phyloP scores from a whole-genome alignment of 352 stramenopile species.

The Globisporangium sylvaticum region DNA sequence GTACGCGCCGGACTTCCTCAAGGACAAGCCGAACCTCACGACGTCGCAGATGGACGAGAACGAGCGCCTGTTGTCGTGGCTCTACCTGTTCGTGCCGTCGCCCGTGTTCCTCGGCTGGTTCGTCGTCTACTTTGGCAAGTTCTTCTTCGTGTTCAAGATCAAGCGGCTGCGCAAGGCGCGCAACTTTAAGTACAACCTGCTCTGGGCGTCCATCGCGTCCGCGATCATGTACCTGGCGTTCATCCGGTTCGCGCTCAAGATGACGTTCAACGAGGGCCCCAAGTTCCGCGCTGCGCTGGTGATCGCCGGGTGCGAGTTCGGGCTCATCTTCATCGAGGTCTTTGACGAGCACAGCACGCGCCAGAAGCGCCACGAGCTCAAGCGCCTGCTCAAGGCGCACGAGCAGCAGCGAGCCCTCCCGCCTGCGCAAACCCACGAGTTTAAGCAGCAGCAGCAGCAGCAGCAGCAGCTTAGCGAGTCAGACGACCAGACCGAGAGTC shows the following conservation, averaged over 20 bases:
- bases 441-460: neutral
- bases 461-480: neutral
- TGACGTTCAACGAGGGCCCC: conserved; percentile 53
- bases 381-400: conserved; percentile 37
- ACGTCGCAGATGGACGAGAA: conserved; percentile 68
- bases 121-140: conserved; percentile 80
- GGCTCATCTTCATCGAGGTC: conserved; percentile 66
- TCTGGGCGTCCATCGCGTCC: conserved; percentile 53
- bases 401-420: conserved; percentile 28
- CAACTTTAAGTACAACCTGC: conserved; percentile 84
- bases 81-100: conserved; percentile 73
- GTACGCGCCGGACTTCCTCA: conserved; percentile 44
- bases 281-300: conserved; percentile 61
- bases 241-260: conserved; percentile 52
- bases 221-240: conserved; percentile 52
- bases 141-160: conserved; percentile 72
- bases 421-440: neutral
- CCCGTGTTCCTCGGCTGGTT: conserved; percentile 66
- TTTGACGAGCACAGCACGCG: conserved; percentile 63
- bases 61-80: conserved; percentile 59
- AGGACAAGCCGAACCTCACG: conserved; percentile 39
- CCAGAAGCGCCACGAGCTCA: conserved; percentile 52
- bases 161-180: conserved; percentile 69
- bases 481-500: conserved; percentile 8
- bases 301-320: conserved; percentile 58